Evolutionary conservation across 352 stramenopile genomes (phyloP).

Genomic region (Phytophthora litchii): DNA sequence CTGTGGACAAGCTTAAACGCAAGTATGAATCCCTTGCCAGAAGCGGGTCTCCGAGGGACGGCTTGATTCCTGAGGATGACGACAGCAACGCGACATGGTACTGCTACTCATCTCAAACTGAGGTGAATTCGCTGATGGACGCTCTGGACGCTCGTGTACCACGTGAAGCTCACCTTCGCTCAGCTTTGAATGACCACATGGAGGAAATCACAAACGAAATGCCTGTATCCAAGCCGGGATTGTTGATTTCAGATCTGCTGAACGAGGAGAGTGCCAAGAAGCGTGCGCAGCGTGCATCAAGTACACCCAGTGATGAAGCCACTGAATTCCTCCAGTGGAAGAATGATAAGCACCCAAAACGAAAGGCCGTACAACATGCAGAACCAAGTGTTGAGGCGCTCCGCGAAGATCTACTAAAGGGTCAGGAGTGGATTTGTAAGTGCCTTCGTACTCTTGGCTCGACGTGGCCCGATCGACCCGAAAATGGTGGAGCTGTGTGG

Average conservation of each 20-base stretch:
- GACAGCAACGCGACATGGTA: slow-evolving; percentile 56
- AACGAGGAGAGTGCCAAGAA: slow-evolving; percentile 71
- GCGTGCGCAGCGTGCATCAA: slow-evolving; percentile 30
- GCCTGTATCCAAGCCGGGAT: slow-evolving; percentile 69
- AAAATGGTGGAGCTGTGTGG: slow-evolving; percentile 51
- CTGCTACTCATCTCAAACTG: slow-evolving; percentile 65
- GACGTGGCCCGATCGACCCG: slow-evolving; percentile 56
- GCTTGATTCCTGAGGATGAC: slow-evolving; percentile 26
- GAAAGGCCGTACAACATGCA: slow-evolving; percentile 27
- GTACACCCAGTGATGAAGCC: slow-evolving; percentile 5
- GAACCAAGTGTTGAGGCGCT: slow-evolving; percentile 55
- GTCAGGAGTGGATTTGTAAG: slow-evolving; percentile 68
- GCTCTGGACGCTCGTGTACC: slow-evolving; percentile 57
- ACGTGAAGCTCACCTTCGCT: slow-evolving; percentile 54
- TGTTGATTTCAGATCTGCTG: slow-evolving; percentile 77
- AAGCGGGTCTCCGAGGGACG: slow-evolving; percentile 36
- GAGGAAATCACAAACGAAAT: slow-evolving; percentile 64
- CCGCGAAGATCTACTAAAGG: slow-evolving; percentile 57
- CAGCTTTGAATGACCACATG: slow-evolving; percentile 66
- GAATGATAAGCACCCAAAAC: slow-evolving; percentile 65
- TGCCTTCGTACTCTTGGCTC: slow-evolving; percentile 69
- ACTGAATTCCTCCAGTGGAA: slow-evolving; percentile 60
- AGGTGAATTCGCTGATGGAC: slow-evolving; percentile 65
- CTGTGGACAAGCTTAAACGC: slow-evolving; percentile 44
- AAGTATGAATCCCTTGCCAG: slow-evolving; percentile 47